Evolutionary conservation across 148 eudicot species (phyloP).

Genomic region (Rhododendron williamsianum): DNA sequence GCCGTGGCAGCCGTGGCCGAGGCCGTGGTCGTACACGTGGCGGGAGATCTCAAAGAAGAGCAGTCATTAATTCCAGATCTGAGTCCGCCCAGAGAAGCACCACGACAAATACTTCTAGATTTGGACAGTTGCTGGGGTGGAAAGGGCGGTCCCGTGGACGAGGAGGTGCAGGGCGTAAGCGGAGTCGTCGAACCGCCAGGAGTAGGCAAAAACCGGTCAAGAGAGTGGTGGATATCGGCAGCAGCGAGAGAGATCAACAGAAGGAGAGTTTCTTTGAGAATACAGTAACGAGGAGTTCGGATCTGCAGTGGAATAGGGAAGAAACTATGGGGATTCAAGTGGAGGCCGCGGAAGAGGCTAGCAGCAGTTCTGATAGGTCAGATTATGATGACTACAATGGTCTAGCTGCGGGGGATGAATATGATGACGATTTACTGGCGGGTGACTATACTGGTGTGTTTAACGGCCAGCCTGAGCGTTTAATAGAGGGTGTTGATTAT

Average conservation of each 20-base stretch:
- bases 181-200: conserved; percentile 27
- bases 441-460: conserved; percentile 19
- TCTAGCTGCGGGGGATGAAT: conserved; percentile 21
- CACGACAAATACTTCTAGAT: conserved; percentile 11
- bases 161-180: conserved; percentile 37
- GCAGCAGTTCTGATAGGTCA: conserved; percentile 38
- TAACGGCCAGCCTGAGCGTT: conserved; percentile 7
- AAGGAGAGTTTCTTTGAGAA: conserved; percentile 8
- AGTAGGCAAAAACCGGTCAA: conserved; percentile 25
- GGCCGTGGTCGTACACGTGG: conserved; percentile 32
- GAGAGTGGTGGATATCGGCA: conserved; percentile 6
- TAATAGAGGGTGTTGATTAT: conserved; percentile 15
- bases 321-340: conserved; percentile 7
- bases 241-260: conserved; percentile 4
- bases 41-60: conserved; percentile 30
- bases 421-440: conserved; percentile 16
- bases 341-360: conserved; percentile 19
- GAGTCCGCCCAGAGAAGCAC: conserved; percentile 12
- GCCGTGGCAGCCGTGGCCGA: conserved; percentile 34
- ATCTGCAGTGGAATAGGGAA: conserved; percentile 22
- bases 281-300: neutral
- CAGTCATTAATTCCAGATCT: conserved; percentile 12
- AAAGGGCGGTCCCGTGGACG: conserved; percentile 36
- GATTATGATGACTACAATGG: conserved; percentile 26
- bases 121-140: conserved; percentile 28